Evolutionary conservation across 441 rosid genomes (phyloP).

Genomic region (Jatropha podagrica): DNA sequence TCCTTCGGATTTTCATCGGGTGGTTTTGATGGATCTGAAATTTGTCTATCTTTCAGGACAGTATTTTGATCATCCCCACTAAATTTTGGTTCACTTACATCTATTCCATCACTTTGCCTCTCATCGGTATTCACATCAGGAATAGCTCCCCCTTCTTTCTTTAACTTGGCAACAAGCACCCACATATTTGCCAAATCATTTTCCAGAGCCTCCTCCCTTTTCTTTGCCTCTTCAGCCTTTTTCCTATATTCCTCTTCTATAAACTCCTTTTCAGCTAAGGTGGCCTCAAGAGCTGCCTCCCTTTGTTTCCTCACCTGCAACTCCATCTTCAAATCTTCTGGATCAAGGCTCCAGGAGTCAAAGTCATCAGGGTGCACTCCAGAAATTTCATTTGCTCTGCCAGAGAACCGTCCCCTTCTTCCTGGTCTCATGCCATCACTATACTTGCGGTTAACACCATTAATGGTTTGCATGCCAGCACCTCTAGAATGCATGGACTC

Average conservation of each 20-base stretch:
- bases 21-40: slow-evolving; percentile 43
- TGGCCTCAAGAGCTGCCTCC: slow-evolving; percentile 88
- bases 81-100: slow-evolving; percentile 35
- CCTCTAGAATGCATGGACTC: slow-evolving; percentile 66
- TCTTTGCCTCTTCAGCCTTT: slow-evolving; percentile 82
- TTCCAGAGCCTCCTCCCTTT: slow-evolving; percentile 86
- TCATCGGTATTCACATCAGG: slow-evolving; percentile 46
- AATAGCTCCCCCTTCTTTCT: slow-evolving; percentile 68
- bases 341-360: slow-evolving; percentile 75
- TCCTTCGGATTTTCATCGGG: slow-evolving; percentile 58
- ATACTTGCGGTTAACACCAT: slow-evolving; percentile 58
- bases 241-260: slow-evolving; percentile 76
- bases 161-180: slow-evolving; percentile 97
- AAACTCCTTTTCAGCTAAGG: slow-evolving; percentile 79
- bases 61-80: slow-evolving; percentile 39
- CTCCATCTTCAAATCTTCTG: slow-evolving; percentile 77
- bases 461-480: slow-evolving; percentile 35
- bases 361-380: slow-evolving; percentile 60
- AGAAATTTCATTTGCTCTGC: slow-evolving; percentile 52
- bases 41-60: slow-evolving; percentile 52
- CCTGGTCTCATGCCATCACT: slow-evolving; percentile 60
- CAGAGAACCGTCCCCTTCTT: slow-evolving; percentile 75
- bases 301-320: slow-evolving; percentile 88
- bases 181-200: slow-evolving; percentile 99
- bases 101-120: slow-evolving; percentile 34